phyloP scores from a whole-genome alignment of 2,329 filamentous ascomycete genomes.

The Nothomitra cinnamomea region DNA sequence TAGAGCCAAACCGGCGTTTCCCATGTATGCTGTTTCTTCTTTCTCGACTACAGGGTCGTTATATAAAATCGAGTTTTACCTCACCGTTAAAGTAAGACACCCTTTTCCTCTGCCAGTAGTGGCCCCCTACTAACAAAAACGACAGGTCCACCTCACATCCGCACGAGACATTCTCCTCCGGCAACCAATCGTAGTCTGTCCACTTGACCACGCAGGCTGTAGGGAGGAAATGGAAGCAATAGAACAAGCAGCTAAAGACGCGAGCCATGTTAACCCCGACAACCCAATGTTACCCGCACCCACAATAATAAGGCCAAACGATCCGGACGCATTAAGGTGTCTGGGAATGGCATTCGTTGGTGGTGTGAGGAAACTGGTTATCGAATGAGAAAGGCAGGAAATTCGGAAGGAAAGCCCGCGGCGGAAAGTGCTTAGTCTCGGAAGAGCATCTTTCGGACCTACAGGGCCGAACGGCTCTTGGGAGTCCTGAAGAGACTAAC shows the following conservation, averaged over 20 bases:
- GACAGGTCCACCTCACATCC: constrained; percentile 69
- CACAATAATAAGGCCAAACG: constrained; percentile 62
- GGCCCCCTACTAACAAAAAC: background rate
- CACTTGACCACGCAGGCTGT: constrained; percentile 84
- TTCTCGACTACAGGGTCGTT: constrained; percentile 89
- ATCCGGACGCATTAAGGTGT: constrained; percentile 43
- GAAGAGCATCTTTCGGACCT: too few species aligned
- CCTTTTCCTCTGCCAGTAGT: background rate
- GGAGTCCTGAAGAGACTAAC: too few species aligned
- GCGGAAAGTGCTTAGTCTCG: too few species aligned
- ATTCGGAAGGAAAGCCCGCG: background rate
- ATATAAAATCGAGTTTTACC: constrained; percentile 96
- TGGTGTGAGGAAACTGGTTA: constrained; percentile 43
- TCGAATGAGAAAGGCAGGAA: constrained; percentile 33
- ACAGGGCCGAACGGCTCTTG: too few species aligned
- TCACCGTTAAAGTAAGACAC: constrained; percentile 69
- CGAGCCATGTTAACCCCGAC: constrained; percentile 70
- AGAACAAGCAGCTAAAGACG: constrained; percentile 86
- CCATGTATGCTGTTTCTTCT: constrained; percentile 70
- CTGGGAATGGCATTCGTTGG: constrained; percentile 47
- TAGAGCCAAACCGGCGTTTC: constrained; percentile 71
- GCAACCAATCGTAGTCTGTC: constrained; percentile 90
- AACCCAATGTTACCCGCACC: constrained; percentile 85
- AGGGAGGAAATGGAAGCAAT: constrained; percentile 99
- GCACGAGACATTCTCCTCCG: constrained; percentile 77